phyloP scores from a whole-genome alignment of 805 yeast species.

The Jamesozyma lodderae region DNA sequence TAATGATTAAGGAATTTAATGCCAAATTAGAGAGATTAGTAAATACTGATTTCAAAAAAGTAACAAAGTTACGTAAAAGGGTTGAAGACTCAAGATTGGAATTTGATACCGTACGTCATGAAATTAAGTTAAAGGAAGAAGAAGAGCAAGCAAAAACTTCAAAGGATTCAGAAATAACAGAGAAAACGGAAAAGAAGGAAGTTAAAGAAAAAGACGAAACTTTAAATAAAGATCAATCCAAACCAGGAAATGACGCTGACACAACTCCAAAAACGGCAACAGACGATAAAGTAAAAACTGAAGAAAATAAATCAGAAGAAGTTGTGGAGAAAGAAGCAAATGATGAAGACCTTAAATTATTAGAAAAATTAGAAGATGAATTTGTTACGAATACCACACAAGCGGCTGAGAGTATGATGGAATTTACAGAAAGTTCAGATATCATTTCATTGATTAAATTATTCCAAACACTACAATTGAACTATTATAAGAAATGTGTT shows the following conservation, averaged over 20 bases:
- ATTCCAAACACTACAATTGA: constrained; percentile 62
- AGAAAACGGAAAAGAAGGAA: constrained; percentile 33
- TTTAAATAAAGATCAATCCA: constrained; percentile 8
- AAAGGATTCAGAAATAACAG: constrained; percentile 52
- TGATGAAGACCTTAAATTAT: constrained; percentile 32
- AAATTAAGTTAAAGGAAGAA: constrained; percentile 31
- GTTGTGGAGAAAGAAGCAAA: constrained; percentile 2
- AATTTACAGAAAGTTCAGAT: constrained; percentile 58
- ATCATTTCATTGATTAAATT: constrained; percentile 53
- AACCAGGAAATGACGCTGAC: not conserved
- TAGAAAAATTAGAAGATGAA: constrained; percentile 64
- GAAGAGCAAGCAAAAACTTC: constrained; percentile 39
- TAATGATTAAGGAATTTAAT: constrained; percentile 52
- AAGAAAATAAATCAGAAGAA: constrained; percentile 1
- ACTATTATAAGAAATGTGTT: constrained; percentile 48
- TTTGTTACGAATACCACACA: constrained; percentile 67
- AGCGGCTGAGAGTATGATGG: constrained; percentile 75
- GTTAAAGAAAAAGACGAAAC: constrained; percentile 11
- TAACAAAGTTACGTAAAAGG: constrained; percentile 50
- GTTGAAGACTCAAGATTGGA: constrained; percentile 63
- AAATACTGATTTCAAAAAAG: constrained; percentile 50
- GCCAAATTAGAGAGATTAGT: constrained; percentile 43
- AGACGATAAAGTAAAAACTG: constrained; percentile 3
- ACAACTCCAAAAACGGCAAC: constrained; percentile 3
- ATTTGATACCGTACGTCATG: constrained; percentile 63